phyloP scores from a whole-genome alignment of 805 yeast species.

The Yarrowia deformans region DNA sequence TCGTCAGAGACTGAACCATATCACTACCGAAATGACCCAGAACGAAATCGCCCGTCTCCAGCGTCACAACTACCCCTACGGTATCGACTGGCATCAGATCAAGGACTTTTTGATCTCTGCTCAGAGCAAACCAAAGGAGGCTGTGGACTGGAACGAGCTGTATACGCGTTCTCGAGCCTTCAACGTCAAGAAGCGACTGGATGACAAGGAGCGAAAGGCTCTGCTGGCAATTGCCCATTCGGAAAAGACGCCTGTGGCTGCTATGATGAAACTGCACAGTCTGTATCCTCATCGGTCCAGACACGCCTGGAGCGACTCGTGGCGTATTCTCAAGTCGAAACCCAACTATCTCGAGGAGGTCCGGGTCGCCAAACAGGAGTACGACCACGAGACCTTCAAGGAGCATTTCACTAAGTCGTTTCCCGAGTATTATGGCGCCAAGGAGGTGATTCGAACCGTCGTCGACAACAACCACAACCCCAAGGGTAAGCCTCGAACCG shows the following conservation, averaged over 20 bases:
- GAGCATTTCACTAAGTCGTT: conserved; percentile 16
- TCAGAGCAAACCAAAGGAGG: conserved; percentile 25
- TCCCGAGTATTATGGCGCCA: conserved; percentile 36
- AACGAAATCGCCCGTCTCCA: conserved; percentile 29
- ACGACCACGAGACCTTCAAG: conserved; percentile 18
- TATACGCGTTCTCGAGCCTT: conserved; percentile 31
- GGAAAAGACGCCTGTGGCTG: conserved; percentile 5
- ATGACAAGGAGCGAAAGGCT: conserved; percentile 31
- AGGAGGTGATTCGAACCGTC: conserved; percentile 35
- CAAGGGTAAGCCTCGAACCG: conserved; percentile 26
- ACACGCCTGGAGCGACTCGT: conserved; percentile 36
- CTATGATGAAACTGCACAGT: conserved; percentile 29
- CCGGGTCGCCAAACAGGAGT: neutral
- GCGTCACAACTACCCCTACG: conserved; percentile 39
- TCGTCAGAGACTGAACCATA: conserved; percentile 8
- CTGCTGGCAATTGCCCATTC: conserved; percentile 15
- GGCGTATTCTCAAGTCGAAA: conserved; percentile 18
- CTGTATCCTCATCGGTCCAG: conserved; percentile 34
- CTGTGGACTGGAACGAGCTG: conserved; percentile 34
- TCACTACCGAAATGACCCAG: conserved; percentile 30
- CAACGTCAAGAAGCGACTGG: conserved; percentile 35
- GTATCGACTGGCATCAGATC: conserved; percentile 35
- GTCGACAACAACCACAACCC: conserved; percentile 38
- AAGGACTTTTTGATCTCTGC: conserved; percentile 34
- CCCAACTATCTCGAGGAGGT: conserved; percentile 21